A percentile compares a stretch with the other conserved stretches of the same genome.
Conservation (phyloP, 2,329 filamentous ascomycete genomes). For the Rugonectria rugulosa region DNA sequence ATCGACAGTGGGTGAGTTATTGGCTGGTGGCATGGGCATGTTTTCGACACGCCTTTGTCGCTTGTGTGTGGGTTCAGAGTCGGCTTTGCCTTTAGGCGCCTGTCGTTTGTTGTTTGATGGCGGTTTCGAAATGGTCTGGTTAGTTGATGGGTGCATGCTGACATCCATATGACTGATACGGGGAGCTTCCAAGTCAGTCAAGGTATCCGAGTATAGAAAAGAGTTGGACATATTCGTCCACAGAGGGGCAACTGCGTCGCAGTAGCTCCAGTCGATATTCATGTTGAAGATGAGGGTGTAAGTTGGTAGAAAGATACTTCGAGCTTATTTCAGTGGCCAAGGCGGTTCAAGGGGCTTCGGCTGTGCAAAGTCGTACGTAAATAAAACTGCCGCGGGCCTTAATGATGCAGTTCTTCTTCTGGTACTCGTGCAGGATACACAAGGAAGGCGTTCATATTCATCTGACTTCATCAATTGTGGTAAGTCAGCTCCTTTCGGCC, state of each 20-base stretch:
- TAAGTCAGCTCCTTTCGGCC: too few relatives aligned
- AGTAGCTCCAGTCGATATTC: not conserved
- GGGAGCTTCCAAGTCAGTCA: not conserved
- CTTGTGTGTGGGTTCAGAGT: not conserved
- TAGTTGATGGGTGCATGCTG: too few relatives aligned
- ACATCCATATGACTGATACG: not conserved
- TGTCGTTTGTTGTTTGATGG: not conserved
- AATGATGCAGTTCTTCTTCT: too few relatives aligned
- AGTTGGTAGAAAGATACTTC: not conserved
- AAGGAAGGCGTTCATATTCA: too few relatives aligned
- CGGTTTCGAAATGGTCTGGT: not conserved
- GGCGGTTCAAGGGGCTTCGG: not conserved
- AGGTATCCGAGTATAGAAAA: not conserved
- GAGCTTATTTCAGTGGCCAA: not conserved
- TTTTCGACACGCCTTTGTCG: not conserved
- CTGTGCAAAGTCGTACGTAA: too few relatives aligned
- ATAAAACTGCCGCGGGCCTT: too few relatives aligned
- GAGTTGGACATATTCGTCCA: not conserved
- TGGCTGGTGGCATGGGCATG: not conserved
- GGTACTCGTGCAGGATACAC: too few relatives aligned
- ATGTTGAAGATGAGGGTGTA: not conserved
- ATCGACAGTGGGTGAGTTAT: not conserved
- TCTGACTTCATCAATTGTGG: too few relatives aligned
- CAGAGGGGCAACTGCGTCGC: not conserved
- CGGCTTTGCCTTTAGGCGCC: not conserved